Percentiles rank a stretch among this genome's conserved stretches.
Evolutionary conservation across 1,284 basidiomycete genomes (phyloP).

Genomic region (Heterobasidion annosum): DNA sequence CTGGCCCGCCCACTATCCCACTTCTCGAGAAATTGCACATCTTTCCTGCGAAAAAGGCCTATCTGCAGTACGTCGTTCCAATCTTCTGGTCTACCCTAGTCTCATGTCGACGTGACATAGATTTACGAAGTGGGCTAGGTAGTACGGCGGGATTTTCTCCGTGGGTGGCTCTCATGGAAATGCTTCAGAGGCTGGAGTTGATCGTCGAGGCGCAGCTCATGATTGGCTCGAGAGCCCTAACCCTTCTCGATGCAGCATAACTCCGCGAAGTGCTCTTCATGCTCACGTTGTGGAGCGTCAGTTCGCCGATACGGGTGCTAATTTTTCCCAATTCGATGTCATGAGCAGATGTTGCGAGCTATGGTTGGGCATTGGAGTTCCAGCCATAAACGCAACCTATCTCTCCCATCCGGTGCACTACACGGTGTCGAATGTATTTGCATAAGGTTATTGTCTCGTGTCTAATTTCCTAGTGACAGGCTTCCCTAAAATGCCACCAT

Average conservation of each 20-base stretch:
- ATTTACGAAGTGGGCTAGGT: neutral
- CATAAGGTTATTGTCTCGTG: neutral
- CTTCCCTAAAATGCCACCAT: too few relatives aligned
- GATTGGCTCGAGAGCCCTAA: neutral
- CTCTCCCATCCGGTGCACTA: too few relatives aligned
- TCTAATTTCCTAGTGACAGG: too few relatives aligned
- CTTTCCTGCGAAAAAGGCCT: constrained; percentile 17
- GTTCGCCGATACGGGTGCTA: neutral
- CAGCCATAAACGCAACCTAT: too few relatives aligned
- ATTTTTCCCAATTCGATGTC: neutral
- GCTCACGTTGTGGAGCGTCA: neutral
- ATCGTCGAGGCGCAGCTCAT: neutral
- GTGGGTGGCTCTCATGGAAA: neutral
- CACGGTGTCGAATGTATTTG: too few relatives aligned
- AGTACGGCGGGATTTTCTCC: neutral
- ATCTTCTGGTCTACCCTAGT: neutral
- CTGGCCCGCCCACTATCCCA: constrained; percentile 23
- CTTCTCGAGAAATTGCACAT: constrained; percentile 21
- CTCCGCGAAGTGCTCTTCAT: neutral
- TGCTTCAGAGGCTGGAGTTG: too few relatives aligned
- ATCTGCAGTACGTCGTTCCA: constrained; percentile 11
- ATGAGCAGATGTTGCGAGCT: too few relatives aligned
- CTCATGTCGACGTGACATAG: neutral
- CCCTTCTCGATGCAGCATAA: neutral
- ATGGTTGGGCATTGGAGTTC: too few relatives aligned